Evolutionary conservation across 192 early-diverging fungal species (phyloP), one percentile per base, ranked within the genome.

Genomic region (Coemansia sp.): DNA sequence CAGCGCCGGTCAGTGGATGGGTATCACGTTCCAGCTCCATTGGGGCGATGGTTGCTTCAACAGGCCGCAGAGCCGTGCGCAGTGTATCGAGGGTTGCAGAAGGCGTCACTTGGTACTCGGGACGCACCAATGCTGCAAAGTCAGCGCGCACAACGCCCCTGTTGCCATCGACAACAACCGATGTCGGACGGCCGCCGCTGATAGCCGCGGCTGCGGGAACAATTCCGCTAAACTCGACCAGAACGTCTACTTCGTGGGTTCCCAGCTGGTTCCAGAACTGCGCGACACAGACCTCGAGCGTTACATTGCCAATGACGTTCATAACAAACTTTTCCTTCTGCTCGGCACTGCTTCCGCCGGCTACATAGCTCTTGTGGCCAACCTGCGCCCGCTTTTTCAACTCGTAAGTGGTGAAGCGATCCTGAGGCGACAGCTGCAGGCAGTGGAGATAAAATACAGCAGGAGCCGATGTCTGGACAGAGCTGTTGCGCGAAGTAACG

Each of bases 221-320:
- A 15, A 96, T 85, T 18, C 94, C 94, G 68, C 91, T 90, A 79
- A 98, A 96, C n/a, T 85, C 85, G 12, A 97, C 48, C 17, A 87
- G 83, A 11, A 95, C 72, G 33, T 88, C 87, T 9, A 96, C 75
- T 32, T 77, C 74, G 67, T 94, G 91, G 12, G 79, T 70, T 34
- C 88, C 94, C 33, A 91, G 78, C 64, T 87, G 86, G 52, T 88
- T 91, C 95, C 97, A 99, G 79, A 93, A 96, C 74, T 95, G 95
- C 2, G 94, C 94, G 39, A 98, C 60, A 65, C 90, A 76, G 36
- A 94, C 83, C 76, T 99, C 96, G 34, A 96, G 73, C 22, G 91
- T 94, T 5, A 80, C 83, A 34, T 87, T 87, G 67, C 91, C 88
- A 51, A 87, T 62, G 6, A 96, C 91, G 51, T 86, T 59, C 73